Evolutionary conservation across 2,329 filamentous ascomycete genomes (phyloP), one percentile per base, ranked within the genome.

Genomic region (Alternaria atra): DNA sequence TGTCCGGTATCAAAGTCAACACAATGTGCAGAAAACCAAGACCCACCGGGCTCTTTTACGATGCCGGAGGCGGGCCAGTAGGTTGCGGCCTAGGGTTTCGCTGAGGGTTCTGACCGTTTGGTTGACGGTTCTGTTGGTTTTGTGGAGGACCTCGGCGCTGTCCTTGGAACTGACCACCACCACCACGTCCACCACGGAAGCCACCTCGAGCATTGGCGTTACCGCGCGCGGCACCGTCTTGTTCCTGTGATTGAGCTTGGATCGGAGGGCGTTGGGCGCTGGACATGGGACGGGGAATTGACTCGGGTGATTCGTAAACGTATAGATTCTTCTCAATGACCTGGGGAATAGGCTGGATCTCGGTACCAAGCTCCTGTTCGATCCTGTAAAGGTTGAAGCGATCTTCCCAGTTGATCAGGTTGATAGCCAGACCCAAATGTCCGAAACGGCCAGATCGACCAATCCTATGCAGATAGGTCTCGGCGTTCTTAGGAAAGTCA

Each of bases 331-430:
- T 98, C 84, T 99, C 95, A 68, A 99, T 99, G 69, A 89, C 91
- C 53, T 89, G 86, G 17, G 95, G 95, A 73, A 99, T 99, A n/a
- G 95, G 90, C 76, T 95, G 92, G 63, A 99, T 99, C 81, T 99
- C 95, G 6, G 95, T 99, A 53, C 95, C 95, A 40, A 99, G 85
- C 75, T 99, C 95, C 72, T 96, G 91, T 80, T 99, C 95, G 71
- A 99, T 99, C 79, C 96, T 96, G 85, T 99, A 99, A 20, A 99
- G 86, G 80, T 98, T 99, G 86, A 97, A 98, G 29, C 95, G 90
- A 79, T 99, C 95, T 59, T 99, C 95, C 95, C 95, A 99, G 80
- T 97, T 98, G 85, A 99, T 99, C 78, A 99, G 84, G 81, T 99
- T 99, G 78, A 99, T 99, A 66, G 96, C 96, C 69, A 99, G 85